Conservation (phyloP, 1,139 yeast species). For the Diutina sp. region DNA sequence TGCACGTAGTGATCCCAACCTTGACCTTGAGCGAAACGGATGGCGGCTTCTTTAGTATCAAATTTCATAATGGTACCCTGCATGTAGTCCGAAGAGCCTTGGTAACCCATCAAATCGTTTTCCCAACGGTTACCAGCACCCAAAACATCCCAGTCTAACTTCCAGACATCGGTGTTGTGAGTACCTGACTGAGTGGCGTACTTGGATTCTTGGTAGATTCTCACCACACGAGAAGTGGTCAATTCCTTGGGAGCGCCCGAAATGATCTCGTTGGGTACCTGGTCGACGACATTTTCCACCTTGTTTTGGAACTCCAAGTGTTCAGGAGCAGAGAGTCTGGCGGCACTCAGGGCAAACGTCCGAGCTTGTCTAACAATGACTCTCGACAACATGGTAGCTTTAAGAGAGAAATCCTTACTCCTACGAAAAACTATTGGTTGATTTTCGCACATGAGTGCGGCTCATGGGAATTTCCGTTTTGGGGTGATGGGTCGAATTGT, state of each 20-base stretch:
- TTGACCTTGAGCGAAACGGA: conserved; percentile 70
- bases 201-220: conserved; percentile 68
- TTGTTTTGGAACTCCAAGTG: background rate
- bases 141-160: conserved; percentile 73
- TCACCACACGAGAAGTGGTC: conserved; percentile 50
- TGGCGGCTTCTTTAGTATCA: conserved; percentile 65
- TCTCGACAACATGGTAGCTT: conserved; percentile 1
- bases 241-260: conserved; percentile 75
- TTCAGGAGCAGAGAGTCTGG: background rate
- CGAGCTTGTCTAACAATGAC: conserved; percentile 1
- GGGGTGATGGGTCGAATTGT: background rate
- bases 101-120: conserved; percentile 81
- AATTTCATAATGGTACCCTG: conserved; percentile 76
- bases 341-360: background rate
- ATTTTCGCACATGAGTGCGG: background rate
- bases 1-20: conserved; percentile 80
- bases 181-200: conserved; percentile 74
- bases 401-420: background rate
- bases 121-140: conserved; percentile 82
- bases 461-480: background rate
- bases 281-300: background rate
- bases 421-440: conserved; percentile 2
- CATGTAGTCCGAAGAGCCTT: conserved; percentile 72
- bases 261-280: conserved; percentile 37
- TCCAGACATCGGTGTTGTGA: conserved; percentile 50